These are phyloP conservation scores for Solanum medicagineum DNA, from an alignment of 257 asterid species.

Conservation along the genomic window DNA sequence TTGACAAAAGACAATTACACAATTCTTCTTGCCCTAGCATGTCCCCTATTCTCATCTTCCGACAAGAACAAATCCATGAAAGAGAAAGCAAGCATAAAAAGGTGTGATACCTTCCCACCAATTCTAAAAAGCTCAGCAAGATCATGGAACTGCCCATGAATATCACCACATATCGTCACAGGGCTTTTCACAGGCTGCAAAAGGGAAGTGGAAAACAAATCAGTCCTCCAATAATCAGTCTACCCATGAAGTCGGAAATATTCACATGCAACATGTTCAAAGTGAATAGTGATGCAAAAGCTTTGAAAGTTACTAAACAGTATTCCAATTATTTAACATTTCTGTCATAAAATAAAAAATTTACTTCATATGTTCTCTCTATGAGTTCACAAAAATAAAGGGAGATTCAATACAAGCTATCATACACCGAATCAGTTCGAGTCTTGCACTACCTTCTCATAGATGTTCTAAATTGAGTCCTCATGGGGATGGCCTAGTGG, in stretches of 20 bases:
- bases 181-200: conserved; percentile 12
- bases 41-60: not conserved
- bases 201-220: not conserved
- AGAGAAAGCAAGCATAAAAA: not conserved
- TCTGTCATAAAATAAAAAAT: not conserved
- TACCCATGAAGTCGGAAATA: conserved; percentile 29
- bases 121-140: conserved; percentile 31
- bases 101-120: conserved; percentile 29
- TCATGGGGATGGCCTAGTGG: not conserved
- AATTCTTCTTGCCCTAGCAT: not conserved
- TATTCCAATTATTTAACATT: not conserved
- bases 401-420: not conserved
- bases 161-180: conserved; percentile 9
- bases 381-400: not conserved
- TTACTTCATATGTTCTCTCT: not conserved
- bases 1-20: not conserved
- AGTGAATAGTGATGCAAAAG: not conserved
- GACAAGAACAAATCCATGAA: not conserved
- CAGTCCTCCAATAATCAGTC: not conserved
- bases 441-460: not conserved
- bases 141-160: conserved; percentile 46
- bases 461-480: not conserved
- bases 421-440: not conserved
- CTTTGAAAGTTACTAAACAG: not conserved
- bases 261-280: not conserved